Evolutionary conservation across 169 alveolate genomes (phyloP), one percentile per base, ranked within the genome.

Genomic region (Pseudocohnilembus persalinus): DNA sequence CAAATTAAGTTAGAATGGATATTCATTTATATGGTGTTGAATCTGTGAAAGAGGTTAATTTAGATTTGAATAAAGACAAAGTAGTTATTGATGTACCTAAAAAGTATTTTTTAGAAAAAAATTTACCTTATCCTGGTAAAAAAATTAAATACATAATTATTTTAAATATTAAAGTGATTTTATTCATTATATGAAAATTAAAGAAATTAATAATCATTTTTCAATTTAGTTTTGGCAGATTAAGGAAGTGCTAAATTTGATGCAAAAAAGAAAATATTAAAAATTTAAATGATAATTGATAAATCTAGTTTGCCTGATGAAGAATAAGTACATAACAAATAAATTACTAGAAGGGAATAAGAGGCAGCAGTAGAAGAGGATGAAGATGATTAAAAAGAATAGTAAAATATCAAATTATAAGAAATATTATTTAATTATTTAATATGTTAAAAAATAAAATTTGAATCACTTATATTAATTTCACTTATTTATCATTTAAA

Each of bases 211-310:
- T 11, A 49, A 49, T 49, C 68, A 11, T 49, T 49, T 49, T 49
- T 11, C 4, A 49, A 11, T 11, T 11, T 11, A 28, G 88, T 89
- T 11, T 88, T 88, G n/a, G 82, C 87, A 15, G 87, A 77, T 32
- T 76, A 83, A 77, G 94, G 93, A 75, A 77, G 63, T 33, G 96
- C 96, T n/a, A 90, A 90, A 75, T 90, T 88, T 83, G 94, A 92
- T 64, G 63, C 86, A 64, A 78, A 82, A 73, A 81, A 81, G 33
- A 90, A 92, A 84, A 49, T 81, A 0, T 77, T 92, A 1, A 85
- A 82, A 30, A 84, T 92, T 30, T 83, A 81, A 65, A 63, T 90
- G 6, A 93, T 93, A 29, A 82, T 92, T 31, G 65, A 73, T 29
- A 80, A 81, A 65, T 78, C 75, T 31, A 73, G 75, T 25, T 64